Conservation (phyloP, 208 protist species). For the Herpetomonas tarakana region DNA sequence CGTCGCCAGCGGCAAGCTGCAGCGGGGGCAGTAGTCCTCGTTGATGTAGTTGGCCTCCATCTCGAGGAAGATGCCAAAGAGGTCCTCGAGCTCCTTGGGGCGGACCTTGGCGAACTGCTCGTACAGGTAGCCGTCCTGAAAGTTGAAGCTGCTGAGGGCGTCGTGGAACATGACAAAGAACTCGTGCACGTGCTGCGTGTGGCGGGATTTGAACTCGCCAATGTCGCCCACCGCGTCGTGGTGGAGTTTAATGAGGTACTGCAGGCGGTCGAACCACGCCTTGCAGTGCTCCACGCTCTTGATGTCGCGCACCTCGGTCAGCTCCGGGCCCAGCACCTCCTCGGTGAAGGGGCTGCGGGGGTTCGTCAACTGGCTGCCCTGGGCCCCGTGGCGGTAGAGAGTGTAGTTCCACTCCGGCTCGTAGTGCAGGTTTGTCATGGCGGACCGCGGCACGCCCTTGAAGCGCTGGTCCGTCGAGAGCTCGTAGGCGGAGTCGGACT, state of each 20-base stretch:
- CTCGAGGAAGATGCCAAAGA: constrained; percentile 89
- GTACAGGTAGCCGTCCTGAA: constrained; percentile 71
- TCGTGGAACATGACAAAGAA: constrained; percentile 90
- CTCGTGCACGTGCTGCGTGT: constrained; percentile 83
- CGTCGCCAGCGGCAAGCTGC: constrained; percentile 75
- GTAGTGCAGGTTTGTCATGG: constrained; percentile 80
- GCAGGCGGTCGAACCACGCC: constrained; percentile 81
- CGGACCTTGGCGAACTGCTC: constrained; percentile 58
- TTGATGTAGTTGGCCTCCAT: constrained; percentile 90
- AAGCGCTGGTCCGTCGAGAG: constrained; percentile 62
- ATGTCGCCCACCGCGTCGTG: constrained; percentile 87
- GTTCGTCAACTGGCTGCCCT: constrained; percentile 58
- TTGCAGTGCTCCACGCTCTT: constrained; percentile 82
- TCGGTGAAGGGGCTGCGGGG: constrained; percentile 56
- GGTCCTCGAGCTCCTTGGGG: constrained; percentile 61
- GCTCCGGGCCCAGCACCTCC: constrained; percentile 71
- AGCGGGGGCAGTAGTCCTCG: constrained; percentile 80
- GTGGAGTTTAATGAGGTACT: constrained; percentile 79
- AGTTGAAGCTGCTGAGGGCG: constrained; percentile 81
- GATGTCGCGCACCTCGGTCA: constrained; percentile 72
- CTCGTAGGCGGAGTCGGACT: constrained; percentile 69
- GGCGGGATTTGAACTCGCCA: constrained; percentile 67
- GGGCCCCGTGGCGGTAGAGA: constrained; percentile 61
- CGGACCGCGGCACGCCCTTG: constrained; percentile 65
- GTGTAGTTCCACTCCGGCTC: constrained; percentile 78